Percentiles rank a stretch among this genome's conserved stretches.
These are phyloP conservation scores for Auriscalpium orientale DNA, from an alignment of 768 basidiomycete species.

Conservation along the genomic window DNA sequence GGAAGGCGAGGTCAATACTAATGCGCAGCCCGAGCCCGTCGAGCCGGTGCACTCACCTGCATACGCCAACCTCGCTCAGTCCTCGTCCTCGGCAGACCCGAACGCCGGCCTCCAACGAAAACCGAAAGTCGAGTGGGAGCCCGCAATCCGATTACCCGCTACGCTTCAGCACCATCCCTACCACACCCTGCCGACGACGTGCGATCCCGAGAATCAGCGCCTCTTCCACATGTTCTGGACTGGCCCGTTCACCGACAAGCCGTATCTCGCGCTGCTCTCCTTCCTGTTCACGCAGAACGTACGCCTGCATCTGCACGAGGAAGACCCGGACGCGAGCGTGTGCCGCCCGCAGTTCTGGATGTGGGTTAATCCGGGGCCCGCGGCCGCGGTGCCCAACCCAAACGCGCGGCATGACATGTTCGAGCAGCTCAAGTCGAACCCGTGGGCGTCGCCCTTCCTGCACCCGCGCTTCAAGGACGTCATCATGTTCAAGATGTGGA, in stretches of 20 bases:
- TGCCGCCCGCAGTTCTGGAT: slow-evolving; percentile 95
- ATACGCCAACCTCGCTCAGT: slow-evolving; percentile 17
- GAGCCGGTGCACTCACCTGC: slow-evolving; percentile 17
- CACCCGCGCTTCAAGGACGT: slow-evolving; percentile 88
- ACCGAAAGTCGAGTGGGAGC: slow-evolving; percentile 56
- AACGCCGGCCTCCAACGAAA: slow-evolving; percentile 52
- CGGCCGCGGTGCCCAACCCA: slow-evolving; percentile 82
- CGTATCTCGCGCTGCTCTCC: slow-evolving; percentile 89
- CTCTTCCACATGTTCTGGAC: slow-evolving; percentile 99
- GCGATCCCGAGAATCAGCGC: slow-evolving; percentile 79
- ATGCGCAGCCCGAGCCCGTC: slow-evolving; percentile 27
- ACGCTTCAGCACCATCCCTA: slow-evolving; percentile 49
- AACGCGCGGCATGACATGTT: slow-evolving; percentile 78
- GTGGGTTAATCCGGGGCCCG: slow-evolving; percentile 99
- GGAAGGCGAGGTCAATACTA: slow-evolving; percentile 33
- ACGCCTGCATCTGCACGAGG: slow-evolving; percentile 59
- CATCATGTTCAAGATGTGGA: slow-evolving; percentile 96
- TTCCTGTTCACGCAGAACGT: slow-evolving; percentile 96
- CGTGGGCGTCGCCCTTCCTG: slow-evolving; percentile 94
- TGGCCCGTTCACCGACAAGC: slow-evolving; percentile 97
- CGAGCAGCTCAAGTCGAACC: slow-evolving; percentile 70
- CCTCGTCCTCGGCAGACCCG: slow-evolving; percentile 31
- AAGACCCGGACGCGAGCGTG: slow-evolving; percentile 39
- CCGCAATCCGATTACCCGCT: slow-evolving; percentile 40
- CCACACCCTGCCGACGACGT: slow-evolving; percentile 50